Percentiles rank a stretch among this genome's conserved stretches.
Conservation (phyloP, 371 early-diverging fungal species). For the Basidiobolus heterosporus region DNA sequence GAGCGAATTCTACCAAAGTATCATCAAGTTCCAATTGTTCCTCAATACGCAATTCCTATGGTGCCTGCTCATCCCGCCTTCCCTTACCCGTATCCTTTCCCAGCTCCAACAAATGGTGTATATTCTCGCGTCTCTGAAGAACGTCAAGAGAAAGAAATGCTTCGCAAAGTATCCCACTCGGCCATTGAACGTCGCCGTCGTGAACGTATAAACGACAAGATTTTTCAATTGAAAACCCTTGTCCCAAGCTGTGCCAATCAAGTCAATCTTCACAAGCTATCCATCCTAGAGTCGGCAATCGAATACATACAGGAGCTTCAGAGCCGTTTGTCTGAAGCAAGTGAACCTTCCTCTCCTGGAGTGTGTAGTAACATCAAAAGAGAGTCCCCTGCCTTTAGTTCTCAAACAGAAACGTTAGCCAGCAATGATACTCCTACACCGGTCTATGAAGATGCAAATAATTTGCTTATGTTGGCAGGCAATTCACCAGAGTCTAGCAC, state of each 20-base stretch:
- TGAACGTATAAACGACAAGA: slow-evolving; percentile 56
- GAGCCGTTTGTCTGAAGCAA: no score
- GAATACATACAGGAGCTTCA: slow-evolving; percentile 43
- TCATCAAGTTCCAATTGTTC: background rate
- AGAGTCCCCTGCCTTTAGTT: no score
- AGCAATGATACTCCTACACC: no score
- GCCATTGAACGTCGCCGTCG: slow-evolving; percentile 60
- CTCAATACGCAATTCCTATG: slow-evolving; percentile 1
- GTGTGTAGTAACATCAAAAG: no score
- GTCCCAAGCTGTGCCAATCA: slow-evolving; percentile 39
- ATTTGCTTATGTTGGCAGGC: no score
- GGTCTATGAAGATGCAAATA: no score
- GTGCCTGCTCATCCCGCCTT: background rate
- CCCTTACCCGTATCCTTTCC: background rate
- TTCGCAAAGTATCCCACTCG: slow-evolving; percentile 52
- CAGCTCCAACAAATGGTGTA: slow-evolving; percentile 5
- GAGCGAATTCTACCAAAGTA: background rate
- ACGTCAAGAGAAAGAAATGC: slow-evolving; percentile 17
- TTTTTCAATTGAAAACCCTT: slow-evolving; percentile 22
- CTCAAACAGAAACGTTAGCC: no score
- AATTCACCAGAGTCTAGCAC: no score
- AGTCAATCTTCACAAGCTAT: slow-evolving; percentile 51
- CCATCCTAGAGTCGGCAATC: slow-evolving; percentile 52
- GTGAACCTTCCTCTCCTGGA: no score
- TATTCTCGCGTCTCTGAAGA: slow-evolving; percentile 11